phyloP scores from a whole-genome alignment of 2,329 filamentous ascomycete species.

The Arthrobotrys sinensis region DNA sequence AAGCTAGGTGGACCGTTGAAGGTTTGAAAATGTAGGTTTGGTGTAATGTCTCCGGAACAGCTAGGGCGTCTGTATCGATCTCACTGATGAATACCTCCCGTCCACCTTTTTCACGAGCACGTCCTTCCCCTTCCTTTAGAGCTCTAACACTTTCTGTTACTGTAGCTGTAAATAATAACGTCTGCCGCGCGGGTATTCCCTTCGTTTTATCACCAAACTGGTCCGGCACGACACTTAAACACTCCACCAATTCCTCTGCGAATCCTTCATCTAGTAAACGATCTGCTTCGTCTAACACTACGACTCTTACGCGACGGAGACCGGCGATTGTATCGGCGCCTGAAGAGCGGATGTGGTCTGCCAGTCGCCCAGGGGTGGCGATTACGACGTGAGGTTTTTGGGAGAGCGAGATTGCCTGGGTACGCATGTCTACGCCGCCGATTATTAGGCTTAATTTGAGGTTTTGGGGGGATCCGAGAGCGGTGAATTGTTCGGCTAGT shows the following conservation, averaged over 20 bases:
- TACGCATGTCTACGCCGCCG: constrained; percentile 91
- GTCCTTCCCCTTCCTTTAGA: constrained; percentile 77
- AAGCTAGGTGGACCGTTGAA: constrained; percentile 93
- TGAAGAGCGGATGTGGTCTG: constrained; percentile 92
- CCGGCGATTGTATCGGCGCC: constrained; percentile 91
- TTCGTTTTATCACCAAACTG: constrained; percentile 71
- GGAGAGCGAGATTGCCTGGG: constrained; percentile 87
- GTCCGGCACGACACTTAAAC: constrained; percentile 81
- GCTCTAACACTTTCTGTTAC: constrained; percentile 92
- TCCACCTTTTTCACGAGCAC: constrained; percentile 77
- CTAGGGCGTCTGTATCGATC: constrained; percentile 80
- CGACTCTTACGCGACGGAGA: constrained; percentile 82
- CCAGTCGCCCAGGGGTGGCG: constrained; percentile 91
- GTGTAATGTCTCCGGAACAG: constrained; percentile 83
- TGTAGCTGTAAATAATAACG: constrained; percentile 94
- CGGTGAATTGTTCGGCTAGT: constrained; percentile 96
- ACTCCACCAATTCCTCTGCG: constrained; percentile 87
- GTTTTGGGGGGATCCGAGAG: constrained; percentile 87
- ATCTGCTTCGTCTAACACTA: constrained; percentile 97
- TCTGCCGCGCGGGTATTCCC: constrained; percentile 78
- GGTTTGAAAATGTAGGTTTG: constrained; percentile 91
- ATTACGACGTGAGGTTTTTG: constrained; percentile 91
- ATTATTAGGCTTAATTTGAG: constrained; percentile 92
- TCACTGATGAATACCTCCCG: constrained; percentile 90
- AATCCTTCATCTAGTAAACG: constrained; percentile 75